These are phyloP conservation scores for Emmonsiellopsis sp. DNA, from an alignment of 2,329 filamentous ascomycete genomes.

Conservation along the genomic window DNA sequence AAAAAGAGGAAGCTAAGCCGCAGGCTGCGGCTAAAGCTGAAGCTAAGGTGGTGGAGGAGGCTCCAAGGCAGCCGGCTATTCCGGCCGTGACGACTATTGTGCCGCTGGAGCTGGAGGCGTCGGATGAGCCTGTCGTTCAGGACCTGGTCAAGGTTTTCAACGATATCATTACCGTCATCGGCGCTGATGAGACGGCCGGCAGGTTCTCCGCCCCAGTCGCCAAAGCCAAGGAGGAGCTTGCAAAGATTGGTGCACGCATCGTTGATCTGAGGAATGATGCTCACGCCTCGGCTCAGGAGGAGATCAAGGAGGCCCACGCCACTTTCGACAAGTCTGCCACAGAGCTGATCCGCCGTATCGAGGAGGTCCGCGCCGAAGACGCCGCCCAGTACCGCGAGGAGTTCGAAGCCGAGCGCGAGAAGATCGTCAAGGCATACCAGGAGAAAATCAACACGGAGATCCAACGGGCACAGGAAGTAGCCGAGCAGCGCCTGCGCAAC, in stretches of 20 bases:
- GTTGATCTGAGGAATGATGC: constrained; percentile 59
- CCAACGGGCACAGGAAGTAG: constrained; percentile 67
- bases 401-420: constrained; percentile 78
- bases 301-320: constrained; percentile 60
- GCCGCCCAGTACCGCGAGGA: constrained; percentile 77
- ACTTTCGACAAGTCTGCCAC: constrained; percentile 82
- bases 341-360: constrained; percentile 80
- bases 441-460: constrained; percentile 69
- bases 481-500: constrained; percentile 75
- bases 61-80: constrained; percentile 29
- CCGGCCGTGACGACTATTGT: constrained; percentile 59
- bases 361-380: constrained; percentile 70
- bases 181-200: constrained; percentile 68
- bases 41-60: constrained; percentile 18
- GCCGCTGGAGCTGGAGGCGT: constrained; percentile 63
- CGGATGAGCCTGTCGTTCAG: constrained; percentile 78
- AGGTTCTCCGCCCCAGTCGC: constrained; percentile 70
- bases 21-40: constrained; percentile 24
- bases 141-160: constrained; percentile 93
- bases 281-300: constrained; percentile 60
- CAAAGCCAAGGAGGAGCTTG: constrained; percentile 77
- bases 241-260: constrained; percentile 70
- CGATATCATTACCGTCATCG: constrained; percentile 87
- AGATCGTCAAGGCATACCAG: constrained; percentile 67
- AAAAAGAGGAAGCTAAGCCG: constrained; percentile 19